phyloP scores from a whole-genome alignment of 768 basidiomycete species.

The Psilocybe sp. region DNA sequence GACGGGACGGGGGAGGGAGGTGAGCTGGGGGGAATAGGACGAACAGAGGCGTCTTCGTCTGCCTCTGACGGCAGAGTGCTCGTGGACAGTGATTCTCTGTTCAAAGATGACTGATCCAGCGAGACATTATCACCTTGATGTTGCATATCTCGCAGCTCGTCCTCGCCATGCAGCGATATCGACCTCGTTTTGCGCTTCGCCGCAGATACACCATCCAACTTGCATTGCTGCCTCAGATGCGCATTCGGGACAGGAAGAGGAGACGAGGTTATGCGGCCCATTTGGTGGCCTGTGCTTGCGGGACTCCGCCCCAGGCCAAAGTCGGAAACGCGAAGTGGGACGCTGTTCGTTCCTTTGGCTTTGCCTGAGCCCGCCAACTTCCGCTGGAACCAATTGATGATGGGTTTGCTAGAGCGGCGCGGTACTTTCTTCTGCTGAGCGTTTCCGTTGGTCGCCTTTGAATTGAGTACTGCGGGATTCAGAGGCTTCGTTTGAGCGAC shows the following conservation, averaged over 20 bases:
- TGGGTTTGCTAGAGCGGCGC: constrained; percentile 76
- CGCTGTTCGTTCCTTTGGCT: constrained; percentile 45
- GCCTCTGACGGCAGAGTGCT: constrained; percentile 76
- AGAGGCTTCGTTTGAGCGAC: constrained; percentile 13
- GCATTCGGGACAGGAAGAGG: constrained; percentile 33
- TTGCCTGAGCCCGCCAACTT: constrained; percentile 74
- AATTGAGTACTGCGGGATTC: constrained; percentile 18
- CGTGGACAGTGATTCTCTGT: constrained; percentile 78
- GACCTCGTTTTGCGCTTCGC: constrained; percentile 46
- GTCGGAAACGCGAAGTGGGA: constrained; percentile 27
- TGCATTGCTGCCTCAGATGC: constrained; percentile 27
- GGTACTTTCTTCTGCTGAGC: constrained; percentile 59
- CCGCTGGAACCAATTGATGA: constrained; percentile 88
- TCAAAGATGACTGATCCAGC: constrained; percentile 52
- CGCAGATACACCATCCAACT: constrained; percentile 27
- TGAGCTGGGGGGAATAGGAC: constrained; percentile 84
- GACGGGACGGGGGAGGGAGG: constrained; percentile 88
- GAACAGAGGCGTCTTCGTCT: constrained; percentile 91
- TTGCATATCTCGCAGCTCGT: constrained; percentile 39
- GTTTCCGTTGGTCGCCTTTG: constrained; percentile 26
- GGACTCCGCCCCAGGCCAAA: constrained; percentile 31
- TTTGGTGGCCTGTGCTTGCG: constrained; percentile 28
- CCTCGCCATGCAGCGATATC: constrained; percentile 63
- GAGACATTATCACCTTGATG: constrained; percentile 47
- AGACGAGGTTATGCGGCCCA: constrained; percentile 42